These are phyloP conservation scores for Mortierella antarctica DNA, from an alignment of 192 early-diverging fungal genomes.

Conservation along the genomic window DNA sequence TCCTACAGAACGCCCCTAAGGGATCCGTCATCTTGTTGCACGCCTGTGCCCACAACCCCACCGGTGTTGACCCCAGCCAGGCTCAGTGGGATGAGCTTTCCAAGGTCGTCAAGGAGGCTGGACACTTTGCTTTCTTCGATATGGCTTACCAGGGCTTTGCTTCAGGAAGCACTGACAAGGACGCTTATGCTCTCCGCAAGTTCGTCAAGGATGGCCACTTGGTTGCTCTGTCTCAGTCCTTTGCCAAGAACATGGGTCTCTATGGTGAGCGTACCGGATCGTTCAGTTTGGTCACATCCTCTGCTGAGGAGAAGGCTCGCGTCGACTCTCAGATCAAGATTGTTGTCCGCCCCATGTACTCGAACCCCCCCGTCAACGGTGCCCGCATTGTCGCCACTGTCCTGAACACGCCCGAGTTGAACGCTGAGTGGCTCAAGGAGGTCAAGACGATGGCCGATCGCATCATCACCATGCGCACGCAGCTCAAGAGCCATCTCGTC, in stretches of 20 bases:
- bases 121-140: conserved; percentile 97
- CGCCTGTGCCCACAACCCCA: conserved; percentile 99
- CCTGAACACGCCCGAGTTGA: conserved; percentile 77
- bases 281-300: conserved; percentile 85
- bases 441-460: conserved; percentile 98
- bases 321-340: conserved; percentile 96
- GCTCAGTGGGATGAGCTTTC: conserved; percentile 94
- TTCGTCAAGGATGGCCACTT: conserved; percentile 86
- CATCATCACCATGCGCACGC: conserved; percentile 92
- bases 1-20: conserved; percentile 77
- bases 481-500: conserved; percentile 81
- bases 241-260: conserved; percentile 99
- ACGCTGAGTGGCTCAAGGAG: conserved; percentile 88
- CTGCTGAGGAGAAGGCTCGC: conserved; percentile 78
- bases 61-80: conserved; percentile 95
- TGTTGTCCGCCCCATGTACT: conserved; percentile 96
- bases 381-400: conserved; percentile 93
- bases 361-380: conserved; percentile 97
- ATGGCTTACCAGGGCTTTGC: conserved; percentile 99
- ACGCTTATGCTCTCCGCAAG: conserved; percentile 94
- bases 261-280: conserved; percentile 98
- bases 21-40: conserved; percentile 94
- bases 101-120: conserved; percentile 76
- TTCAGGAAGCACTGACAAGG: conserved; percentile 86
- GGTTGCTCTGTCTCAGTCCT: conserved; percentile 91